Evolutionary conservation across 176 grass and related monocot genomes (phyloP).

Genomic region (Canna indica): DNA sequence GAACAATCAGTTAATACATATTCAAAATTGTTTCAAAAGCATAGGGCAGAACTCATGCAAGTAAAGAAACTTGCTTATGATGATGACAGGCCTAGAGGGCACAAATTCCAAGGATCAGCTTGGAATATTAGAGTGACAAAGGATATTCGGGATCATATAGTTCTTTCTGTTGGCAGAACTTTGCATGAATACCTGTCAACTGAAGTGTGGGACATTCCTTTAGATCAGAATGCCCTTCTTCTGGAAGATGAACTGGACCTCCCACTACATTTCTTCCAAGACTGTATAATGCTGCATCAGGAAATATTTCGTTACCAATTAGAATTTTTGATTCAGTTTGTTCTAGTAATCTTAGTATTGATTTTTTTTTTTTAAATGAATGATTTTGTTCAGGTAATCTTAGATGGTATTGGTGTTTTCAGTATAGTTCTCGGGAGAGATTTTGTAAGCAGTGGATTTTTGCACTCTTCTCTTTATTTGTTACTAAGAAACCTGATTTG

Average conservation of each 20-base stretch:
- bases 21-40: slow-evolving; percentile 44
- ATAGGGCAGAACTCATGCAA: slow-evolving; percentile 23
- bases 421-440: slow-evolving; percentile 66
- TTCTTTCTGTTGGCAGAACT: slow-evolving; percentile 69
- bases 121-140: slow-evolving; percentile 45
- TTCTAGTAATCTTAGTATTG: slow-evolving; percentile 20
- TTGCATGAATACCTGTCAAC: slow-evolving; percentile 70
- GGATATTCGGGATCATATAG: slow-evolving; percentile 31
- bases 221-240: slow-evolving; percentile 34
- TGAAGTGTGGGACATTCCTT: slow-evolving; percentile 87
- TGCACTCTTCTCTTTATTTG: slow-evolving; percentile 90
- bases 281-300: slow-evolving; percentile 62
- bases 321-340: slow-evolving; percentile 18
- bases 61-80: slow-evolving; percentile 19
- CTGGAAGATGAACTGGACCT: slow-evolving; percentile 32
- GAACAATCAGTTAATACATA: slow-evolving; percentile 50
- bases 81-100: slow-evolving; percentile 13
- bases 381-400: slow-evolving; percentile 49
- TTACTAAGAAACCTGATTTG: slow-evolving; percentile 72
- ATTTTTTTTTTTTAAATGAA: slow-evolving; percentile 16
- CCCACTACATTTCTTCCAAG: slow-evolving; percentile 62
- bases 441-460: slow-evolving; percentile 79
- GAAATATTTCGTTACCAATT: slow-evolving; percentile 30
- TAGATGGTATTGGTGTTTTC: slow-evolving; percentile 91
- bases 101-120: slow-evolving; percentile 24